phyloP scores from a whole-genome alignment of 2,329 filamentous ascomycete species.

The Cladosporium sp. region DNA sequence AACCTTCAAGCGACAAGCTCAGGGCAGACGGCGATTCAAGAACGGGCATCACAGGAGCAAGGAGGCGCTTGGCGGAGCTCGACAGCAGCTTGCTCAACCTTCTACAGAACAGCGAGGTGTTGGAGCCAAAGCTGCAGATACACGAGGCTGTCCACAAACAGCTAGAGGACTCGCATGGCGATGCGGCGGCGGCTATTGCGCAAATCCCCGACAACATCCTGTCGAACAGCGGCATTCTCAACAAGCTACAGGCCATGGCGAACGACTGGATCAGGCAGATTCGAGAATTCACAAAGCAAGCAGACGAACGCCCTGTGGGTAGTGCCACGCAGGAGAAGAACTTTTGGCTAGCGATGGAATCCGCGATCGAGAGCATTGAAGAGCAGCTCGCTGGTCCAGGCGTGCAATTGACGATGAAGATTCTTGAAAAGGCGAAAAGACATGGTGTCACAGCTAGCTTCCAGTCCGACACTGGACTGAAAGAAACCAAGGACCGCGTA shows the following conservation, averaged over 20 bases:
- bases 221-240: slow-evolving; percentile 86
- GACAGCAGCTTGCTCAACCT: slow-evolving; percentile 86
- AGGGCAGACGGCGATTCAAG: slow-evolving; percentile 84
- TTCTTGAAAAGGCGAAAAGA: slow-evolving; percentile 93
- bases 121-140: slow-evolving; percentile 80
- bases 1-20: slow-evolving; percentile 60
- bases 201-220: slow-evolving; percentile 72
- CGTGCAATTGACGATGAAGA: slow-evolving; percentile 85
- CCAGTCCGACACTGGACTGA: slow-evolving; percentile 88
- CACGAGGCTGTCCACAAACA: slow-evolving; percentile 85
- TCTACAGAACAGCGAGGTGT: slow-evolving; percentile 97
- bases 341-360: slow-evolving; percentile 98
- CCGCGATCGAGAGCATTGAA: slow-evolving; percentile 86
- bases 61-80: slow-evolving; percentile 93
- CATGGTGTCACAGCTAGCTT: slow-evolving; percentile 98
- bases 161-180: slow-evolving; percentile 66
- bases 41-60: slow-evolving; percentile 93
- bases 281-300: slow-evolving; percentile 91
- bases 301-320: slow-evolving; percentile 70
- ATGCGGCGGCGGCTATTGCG: slow-evolving; percentile 69
- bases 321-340: slow-evolving; percentile 97
- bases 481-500: slow-evolving; percentile 92
- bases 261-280: slow-evolving; percentile 99
- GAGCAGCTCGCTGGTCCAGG: slow-evolving; percentile 83
- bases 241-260: slow-evolving; percentile 87